Percentiles rank a stretch among this genome's conserved stretches.
Evolutionary conservation across 495 filamentous ascomycete genomes (phyloP).

Genomic region (Aspergillus mulundensis): DNA sequence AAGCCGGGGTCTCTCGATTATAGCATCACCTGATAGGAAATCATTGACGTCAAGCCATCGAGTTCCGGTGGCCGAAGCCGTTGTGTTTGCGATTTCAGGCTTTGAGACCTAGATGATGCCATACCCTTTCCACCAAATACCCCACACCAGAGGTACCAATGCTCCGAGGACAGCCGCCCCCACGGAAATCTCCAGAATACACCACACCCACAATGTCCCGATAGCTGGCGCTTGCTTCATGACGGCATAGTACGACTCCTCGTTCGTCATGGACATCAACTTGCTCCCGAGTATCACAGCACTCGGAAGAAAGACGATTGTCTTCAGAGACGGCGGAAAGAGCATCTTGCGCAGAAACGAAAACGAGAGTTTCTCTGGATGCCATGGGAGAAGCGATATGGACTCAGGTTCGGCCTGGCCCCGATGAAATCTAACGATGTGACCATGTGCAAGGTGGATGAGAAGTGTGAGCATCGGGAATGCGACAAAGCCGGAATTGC

Average conservation of each 20-base stretch:
- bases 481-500: conserved; percentile 33
- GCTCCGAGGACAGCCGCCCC: conserved; percentile 54
- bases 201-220: conserved; percentile 94
- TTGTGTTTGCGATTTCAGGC: not conserved
- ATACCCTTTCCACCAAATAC: conserved; percentile 69
- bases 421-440: conserved; percentile 32
- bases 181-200: conserved; percentile 80
- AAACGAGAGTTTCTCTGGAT: conserved; percentile 27
- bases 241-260: conserved; percentile 72
- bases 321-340: conserved; percentile 34
- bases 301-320: conserved; percentile 37
- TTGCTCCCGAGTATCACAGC: conserved; percentile 70
- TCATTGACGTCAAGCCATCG: not conserved
- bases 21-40: too few relatives aligned
- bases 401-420: conserved; percentile 5
- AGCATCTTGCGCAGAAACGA: conserved; percentile 31
- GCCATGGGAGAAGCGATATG: conserved; percentile 28
- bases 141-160: conserved; percentile 56
- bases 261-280: conserved; percentile 76
- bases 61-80: not conserved
- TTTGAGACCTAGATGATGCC: conserved; percentile 31
- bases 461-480: conserved; percentile 42
- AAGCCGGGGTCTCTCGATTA: too few relatives aligned
- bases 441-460: conserved; percentile 45
- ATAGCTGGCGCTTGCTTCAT: conserved; percentile 89